These are phyloP conservation scores for Apodospora peruviana DNA, from an alignment of 495 filamentous ascomycete species.

Conservation along the genomic window DNA sequence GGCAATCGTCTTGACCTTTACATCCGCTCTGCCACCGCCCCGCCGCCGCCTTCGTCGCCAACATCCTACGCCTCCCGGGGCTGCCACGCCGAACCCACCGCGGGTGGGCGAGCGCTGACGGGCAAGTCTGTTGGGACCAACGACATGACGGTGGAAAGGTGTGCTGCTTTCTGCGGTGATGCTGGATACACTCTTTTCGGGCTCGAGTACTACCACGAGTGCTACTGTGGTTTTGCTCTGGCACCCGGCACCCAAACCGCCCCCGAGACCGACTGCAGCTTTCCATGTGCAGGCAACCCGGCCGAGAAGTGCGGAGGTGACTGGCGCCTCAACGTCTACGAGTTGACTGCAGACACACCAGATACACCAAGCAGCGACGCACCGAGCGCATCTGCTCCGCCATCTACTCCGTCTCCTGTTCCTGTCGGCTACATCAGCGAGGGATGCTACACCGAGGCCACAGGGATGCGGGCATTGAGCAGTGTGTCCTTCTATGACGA, in stretches of 20 bases:
- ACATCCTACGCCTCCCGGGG: too few species aligned
- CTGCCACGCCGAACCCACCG: too few species aligned
- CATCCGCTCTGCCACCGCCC: too few species aligned
- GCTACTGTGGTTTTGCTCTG: constrained; percentile 29
- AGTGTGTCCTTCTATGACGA: too few species aligned
- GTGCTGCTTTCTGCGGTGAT: constrained; percentile 54
- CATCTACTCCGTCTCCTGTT: constrained; percentile 13
- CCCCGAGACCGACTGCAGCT: constrained; percentile 32
- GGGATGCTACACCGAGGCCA: too few species aligned
- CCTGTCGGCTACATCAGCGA: constrained; percentile 11
- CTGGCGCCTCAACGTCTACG: constrained; percentile 41
- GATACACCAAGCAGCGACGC: neutral
- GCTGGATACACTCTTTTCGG: constrained; percentile 29
- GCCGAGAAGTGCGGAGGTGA: constrained; percentile 39
- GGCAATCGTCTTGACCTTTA: too few species aligned
- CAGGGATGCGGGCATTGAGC: too few species aligned
- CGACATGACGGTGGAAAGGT: constrained; percentile 55
- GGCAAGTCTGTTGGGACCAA: too few species aligned
- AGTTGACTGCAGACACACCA: constrained; percentile 33
- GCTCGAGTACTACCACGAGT: constrained; percentile 19
- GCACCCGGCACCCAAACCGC: constrained; percentile 1
- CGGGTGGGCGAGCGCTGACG: too few species aligned
- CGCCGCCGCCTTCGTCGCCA: too few species aligned
- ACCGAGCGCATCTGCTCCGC: constrained; percentile 2
- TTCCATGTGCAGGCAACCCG: constrained; percentile 41